Evolutionary conservation across 805 yeast species (phyloP).

Genomic region (Kazachstania africana): DNA sequence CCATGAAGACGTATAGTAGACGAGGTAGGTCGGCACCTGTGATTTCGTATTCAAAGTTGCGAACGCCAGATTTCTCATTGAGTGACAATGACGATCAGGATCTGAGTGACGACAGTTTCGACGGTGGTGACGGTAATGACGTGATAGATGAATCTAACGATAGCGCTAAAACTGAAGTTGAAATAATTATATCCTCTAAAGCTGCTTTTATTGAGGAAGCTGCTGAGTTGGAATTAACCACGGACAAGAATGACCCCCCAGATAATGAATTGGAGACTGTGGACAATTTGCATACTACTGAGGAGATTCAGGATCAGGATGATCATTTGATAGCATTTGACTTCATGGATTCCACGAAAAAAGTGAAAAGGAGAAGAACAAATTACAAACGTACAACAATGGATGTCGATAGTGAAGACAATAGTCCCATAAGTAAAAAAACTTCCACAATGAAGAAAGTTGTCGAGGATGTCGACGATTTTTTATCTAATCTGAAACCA

Average conservation of each 20-base stretch:
- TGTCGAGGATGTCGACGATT: constrained; percentile 2
- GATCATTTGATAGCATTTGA: constrained; percentile 12
- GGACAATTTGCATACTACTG: too few species aligned
- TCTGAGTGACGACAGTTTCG: neutral
- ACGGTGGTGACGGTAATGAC: neutral
- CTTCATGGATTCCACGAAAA: constrained; percentile 11
- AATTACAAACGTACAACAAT: constrained; percentile 2
- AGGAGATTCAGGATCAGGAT: neutral
- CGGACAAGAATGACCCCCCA: too few species aligned
- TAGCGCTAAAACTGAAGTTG: neutral
- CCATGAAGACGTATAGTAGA: constrained; percentile 16
- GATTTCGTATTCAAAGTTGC: neutral
- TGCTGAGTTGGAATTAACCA: too few species aligned
- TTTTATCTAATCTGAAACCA: constrained; percentile 2
- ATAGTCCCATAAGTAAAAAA: too few species aligned
- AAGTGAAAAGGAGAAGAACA: constrained; percentile 9
- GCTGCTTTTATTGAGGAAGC: too few species aligned
- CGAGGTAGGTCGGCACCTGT: constrained; percentile 8
- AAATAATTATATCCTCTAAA: too few species aligned
- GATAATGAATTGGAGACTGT: too few species aligned
- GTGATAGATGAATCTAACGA: neutral
- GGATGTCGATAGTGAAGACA: constrained; percentile 1
- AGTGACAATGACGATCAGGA: constrained; percentile 13
- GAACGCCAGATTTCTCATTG: constrained; percentile 5
- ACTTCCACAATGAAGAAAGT: constrained; percentile 3